Conservation (phyloP, 176 grass and related monocot genomes). For the Thinopyrum elongatum region DNA sequence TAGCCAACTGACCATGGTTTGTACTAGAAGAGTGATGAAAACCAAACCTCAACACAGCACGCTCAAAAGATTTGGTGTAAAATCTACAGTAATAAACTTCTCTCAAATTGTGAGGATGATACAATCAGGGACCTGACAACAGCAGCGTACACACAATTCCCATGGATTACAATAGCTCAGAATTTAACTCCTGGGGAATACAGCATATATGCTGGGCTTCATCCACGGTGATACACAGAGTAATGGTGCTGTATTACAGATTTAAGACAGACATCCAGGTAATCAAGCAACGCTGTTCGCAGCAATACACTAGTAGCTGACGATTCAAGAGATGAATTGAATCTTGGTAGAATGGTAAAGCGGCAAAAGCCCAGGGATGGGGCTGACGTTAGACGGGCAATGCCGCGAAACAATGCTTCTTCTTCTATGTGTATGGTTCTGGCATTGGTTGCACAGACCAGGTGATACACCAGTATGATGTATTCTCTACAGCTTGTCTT, state of each 20-base stretch:
- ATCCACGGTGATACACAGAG: slow-evolving; percentile 18
- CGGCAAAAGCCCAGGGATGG: background rate
- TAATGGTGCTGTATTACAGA: background rate
- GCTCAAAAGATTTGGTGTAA: background rate
- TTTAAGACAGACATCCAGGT: no score
- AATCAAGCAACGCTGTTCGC: background rate
- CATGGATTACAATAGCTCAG: background rate
- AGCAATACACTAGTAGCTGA: background rate
- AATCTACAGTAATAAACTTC: background rate
- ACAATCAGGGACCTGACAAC: background rate
- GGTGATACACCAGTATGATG: background rate
- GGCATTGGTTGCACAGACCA: background rate
- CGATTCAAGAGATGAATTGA: slow-evolving; percentile 33
- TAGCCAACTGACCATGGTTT: no score
- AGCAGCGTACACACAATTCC: background rate
- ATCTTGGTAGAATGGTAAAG: slow-evolving; percentile 23
- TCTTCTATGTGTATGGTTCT: slow-evolving; percentile 25
- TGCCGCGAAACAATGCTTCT: slow-evolving; percentile 18
- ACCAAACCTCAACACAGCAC: background rate
- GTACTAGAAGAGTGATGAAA: background rate
- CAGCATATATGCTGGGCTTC: background rate
- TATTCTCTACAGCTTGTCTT: slow-evolving; percentile 41
- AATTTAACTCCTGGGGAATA: slow-evolving; percentile 1
- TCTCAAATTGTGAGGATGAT: background rate
- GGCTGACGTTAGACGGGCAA: background rate